Base-by-base conservation (phyloP, 305 asterid genomes). In the Fraxinus velutina region DNA sequence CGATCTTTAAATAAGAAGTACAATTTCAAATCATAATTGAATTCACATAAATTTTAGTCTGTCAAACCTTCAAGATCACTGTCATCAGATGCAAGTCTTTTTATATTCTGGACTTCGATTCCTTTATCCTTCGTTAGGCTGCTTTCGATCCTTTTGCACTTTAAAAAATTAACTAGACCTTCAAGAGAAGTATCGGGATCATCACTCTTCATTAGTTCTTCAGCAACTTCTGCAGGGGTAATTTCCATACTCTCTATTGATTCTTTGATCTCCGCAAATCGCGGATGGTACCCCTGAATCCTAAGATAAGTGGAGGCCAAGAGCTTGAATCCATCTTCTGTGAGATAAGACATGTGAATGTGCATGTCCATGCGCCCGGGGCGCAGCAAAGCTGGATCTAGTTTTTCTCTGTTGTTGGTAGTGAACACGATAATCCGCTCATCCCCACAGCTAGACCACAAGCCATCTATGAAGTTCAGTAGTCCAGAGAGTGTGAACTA, bases 301-400 rank as follows among this genome's bases (percentile, higher is more conserved):
- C 79, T 76, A 12, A 88, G 90, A 71, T 93, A 93, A 9, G 90
- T 89, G 0, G 89, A 83, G 29, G 92, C 91, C 85, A 93, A 50
- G 15, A 80, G 85, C 29, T 82, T 84, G 80, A 93, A 91, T 1
- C 92, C 93, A 0, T 79, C 83, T 8, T 84, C 80, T 0, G 93
- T 91, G 70, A 91, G 88, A 78, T 90, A 91, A 0, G 97, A 90
- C 94, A 92, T 86, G 86, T 90, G 92, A 3, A 93, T 88, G 86
- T 92, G 97, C 92, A 89, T 85, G 83, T 93, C 97, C 97, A 93
- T 92, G 0, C 97, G 86, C 5, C 97, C 97, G 0, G 97, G 93
- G 0, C 95, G 89, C 33, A 92, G 78, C 86, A 92, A 79, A 8
- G 94, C 97, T 0, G 94, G 97, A 22, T 92, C 94, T 1, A 92